These are phyloP conservation scores for Waltergamsia citrina DNA, from an alignment of 2,329 filamentous ascomycete genomes.

Conservation along the genomic window DNA sequence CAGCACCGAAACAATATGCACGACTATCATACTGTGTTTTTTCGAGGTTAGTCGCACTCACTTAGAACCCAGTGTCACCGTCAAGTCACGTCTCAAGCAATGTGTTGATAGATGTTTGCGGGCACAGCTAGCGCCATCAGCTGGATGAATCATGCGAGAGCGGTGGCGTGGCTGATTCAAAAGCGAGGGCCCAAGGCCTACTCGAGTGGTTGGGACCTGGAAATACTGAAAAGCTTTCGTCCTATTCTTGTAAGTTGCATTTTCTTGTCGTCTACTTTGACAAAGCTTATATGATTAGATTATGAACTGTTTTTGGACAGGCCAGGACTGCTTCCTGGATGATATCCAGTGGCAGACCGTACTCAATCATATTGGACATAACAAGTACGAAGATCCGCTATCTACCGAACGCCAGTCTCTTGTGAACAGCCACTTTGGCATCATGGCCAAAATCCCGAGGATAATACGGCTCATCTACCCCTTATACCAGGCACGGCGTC, in stretches of 20 bases:
- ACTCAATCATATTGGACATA: no score
- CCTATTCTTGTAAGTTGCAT: conserved; percentile 1
- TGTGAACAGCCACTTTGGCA: conserved; percentile 1
- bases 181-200: conserved; percentile 2
- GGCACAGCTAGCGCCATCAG: conserved; percentile 2
- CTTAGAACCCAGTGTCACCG: no score
- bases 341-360: conserved; percentile 1
- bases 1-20: conserved; percentile 3
- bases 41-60: conserved; percentile 4
- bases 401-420: neutral
- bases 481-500: neutral
- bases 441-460: conserved; percentile 3
- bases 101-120: conserved; percentile 3
- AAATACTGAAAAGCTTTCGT: conserved; percentile 2
- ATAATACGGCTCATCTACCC: conserved; percentile 4
- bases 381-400: no score
- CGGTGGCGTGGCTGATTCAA: conserved; percentile 2
- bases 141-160: conserved; percentile 5
- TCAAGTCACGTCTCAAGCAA: no score
- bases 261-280: neutral
- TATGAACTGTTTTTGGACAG: conserved; percentile 3
- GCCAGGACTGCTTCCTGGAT: conserved; percentile 4
- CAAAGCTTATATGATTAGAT: neutral
- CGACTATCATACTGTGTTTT: conserved; percentile 2
- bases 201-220: conserved; percentile 1